Base-by-base conservation (phyloP, 163 green algal genomes). In the Scenedesmus sp. region DNA sequence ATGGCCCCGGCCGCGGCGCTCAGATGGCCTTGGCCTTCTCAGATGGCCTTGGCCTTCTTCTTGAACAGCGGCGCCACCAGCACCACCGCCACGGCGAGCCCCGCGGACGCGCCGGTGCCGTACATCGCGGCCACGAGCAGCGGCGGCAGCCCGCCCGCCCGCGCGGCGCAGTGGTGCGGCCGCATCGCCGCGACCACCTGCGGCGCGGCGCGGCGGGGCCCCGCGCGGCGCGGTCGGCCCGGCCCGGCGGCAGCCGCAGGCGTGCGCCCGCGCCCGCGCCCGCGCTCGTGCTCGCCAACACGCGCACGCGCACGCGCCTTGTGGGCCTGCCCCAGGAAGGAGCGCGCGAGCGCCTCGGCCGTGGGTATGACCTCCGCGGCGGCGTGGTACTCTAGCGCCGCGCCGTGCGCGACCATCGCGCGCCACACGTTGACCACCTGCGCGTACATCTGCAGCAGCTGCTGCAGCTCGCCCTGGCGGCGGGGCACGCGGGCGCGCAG, bases 11-110 rank as follows among this genome's bases (percentile, higher is more conserved):
- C n/a, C n/a, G n/a, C n/a, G n/a, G n/a, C n/a, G n/a, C n/a, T n/a
- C n/a, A n/a, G n/a, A n/a, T n/a, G n/a, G n/a, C n/a, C n/a, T n/a
- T n/a, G n/a, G n/a, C n/a, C n/a, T n/a, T n/a, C 3, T 72, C 45
- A 81, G 15, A 51, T 71, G 3, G 73, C 73, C 48, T 85, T 85
- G 20, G 64, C 48, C 64, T 85, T 85, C 44, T 79, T 63, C 13
- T 51, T 45, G 36, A 64, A 70, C 11, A 85, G 36, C 34, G 56
- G 65, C 7, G 56, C 50, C 33, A 74, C 53, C 47, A 78, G 53
- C 29, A 78, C 72, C 18, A 64, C 64, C 5, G 60, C 34, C 42
- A 85, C 56, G 5, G 79, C 63, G 17, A 73, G 28, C 26, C 78
- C 39, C n/a, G 64, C 39, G 54, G 58, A 34, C 0, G 22, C 53